Percentiles rank a stretch among this genome's conserved stretches.
Evolutionary conservation across 2,329 filamentous ascomycete species (phyloP).

Genomic region (Fusarium irregulare): DNA sequence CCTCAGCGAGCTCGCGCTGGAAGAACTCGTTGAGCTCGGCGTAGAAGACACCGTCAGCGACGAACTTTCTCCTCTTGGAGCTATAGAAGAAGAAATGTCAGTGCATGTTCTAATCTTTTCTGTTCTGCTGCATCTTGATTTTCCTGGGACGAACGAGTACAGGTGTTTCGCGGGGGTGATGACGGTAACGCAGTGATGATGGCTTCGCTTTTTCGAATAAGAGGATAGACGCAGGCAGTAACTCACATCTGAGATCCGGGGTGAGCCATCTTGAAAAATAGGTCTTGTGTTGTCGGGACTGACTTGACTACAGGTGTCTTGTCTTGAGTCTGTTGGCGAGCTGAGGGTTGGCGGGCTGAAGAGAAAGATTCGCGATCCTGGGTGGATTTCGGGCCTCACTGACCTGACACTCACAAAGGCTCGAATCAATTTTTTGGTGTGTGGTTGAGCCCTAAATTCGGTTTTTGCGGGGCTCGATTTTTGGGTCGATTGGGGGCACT

Average conservation of each 20-base stretch:
- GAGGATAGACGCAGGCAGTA: constrained; percentile 15
- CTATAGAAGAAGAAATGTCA: constrained; percentile 57
- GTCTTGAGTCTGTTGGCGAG: constrained; percentile 48
- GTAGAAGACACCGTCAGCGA: constrained; percentile 99
- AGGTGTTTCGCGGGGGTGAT: constrained; percentile 25
- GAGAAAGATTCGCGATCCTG: constrained; percentile 49
- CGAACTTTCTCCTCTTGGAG: constrained; percentile 94
- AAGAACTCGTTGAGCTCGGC: constrained; percentile 99
- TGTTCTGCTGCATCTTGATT: neutral
- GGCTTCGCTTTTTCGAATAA: constrained; percentile 10
- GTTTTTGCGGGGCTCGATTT: neutral
- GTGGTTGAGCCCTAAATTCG: constrained; percentile 51
- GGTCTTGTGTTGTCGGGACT: constrained; percentile 46
- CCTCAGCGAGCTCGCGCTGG: constrained; percentile 99
- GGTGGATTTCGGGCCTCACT: constrained; percentile 47
- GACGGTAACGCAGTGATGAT: constrained; percentile 1
- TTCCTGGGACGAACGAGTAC: constrained; percentile 3
- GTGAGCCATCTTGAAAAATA: constrained; percentile 66
- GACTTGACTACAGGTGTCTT: constrained; percentile 40
- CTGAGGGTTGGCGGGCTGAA: constrained; percentile 52
- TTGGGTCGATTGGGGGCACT: too few species aligned
- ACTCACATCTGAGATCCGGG: constrained; percentile 73
- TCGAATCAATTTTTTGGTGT: constrained; percentile 48
- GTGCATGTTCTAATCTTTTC: constrained; percentile 31
- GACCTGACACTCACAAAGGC: constrained; percentile 34